Conservation (phyloP, 768 basidiomycete genomes). For the Calocera cornea region DNA sequence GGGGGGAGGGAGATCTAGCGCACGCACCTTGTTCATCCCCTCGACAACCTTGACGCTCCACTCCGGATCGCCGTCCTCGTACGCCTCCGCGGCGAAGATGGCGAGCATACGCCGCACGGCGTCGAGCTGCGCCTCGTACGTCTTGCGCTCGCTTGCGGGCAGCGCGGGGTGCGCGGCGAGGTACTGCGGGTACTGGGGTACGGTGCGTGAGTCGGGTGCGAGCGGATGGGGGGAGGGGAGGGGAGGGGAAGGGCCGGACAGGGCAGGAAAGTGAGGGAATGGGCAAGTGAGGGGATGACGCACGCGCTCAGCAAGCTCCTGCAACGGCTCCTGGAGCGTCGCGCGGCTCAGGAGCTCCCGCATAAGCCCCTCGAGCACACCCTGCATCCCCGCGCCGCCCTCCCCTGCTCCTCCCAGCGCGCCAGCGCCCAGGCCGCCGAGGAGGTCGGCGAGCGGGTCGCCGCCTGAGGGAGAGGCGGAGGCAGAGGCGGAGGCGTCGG, state of each 20-base stretch:
- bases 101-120: neutral
- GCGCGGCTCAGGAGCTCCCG: neutral
- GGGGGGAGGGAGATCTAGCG: neutral
- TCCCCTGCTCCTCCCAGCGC: neutral
- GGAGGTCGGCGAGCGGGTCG: neutral
- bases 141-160: neutral
- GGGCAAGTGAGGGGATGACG: neutral
- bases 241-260: neutral
- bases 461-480: neutral
- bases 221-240: neutral
- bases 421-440: neutral
- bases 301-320: neutral
- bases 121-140: neutral
- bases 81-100: neutral
- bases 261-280: neutral
- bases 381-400: neutral
- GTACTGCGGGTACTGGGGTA: neutral
- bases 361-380: neutral
- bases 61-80: neutral
- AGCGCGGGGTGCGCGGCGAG: neutral
- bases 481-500: neutral
- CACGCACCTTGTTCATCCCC: conserved; percentile 1
- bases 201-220: neutral
- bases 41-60: neutral
- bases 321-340: neutral